Evolutionary conservation across 441 rosid species (phyloP).

Genomic region (Pelargonium myrrhifolium): DNA sequence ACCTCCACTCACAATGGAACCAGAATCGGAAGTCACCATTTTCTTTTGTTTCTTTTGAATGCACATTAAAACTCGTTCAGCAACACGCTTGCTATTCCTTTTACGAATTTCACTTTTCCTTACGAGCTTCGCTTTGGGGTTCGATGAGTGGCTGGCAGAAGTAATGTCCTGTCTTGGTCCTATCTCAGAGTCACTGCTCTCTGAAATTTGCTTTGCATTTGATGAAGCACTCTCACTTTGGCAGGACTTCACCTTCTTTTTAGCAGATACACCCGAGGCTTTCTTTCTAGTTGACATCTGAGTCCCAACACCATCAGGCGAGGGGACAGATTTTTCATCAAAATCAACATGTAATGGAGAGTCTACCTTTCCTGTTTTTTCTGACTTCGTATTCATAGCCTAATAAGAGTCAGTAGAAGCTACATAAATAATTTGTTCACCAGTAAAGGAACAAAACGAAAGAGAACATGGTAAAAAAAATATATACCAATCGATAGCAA

Average conservation of each 20-base stretch:
- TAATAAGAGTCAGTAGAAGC: conserved; percentile 27
- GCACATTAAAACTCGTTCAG: conserved; percentile 71
- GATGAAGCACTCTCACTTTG: conserved; percentile 94
- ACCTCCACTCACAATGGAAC: conserved; percentile 60
- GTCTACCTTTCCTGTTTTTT: conserved; percentile 27
- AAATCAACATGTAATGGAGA: conserved; percentile 33
- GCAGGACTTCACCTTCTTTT: conserved; percentile 49
- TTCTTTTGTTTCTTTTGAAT: conserved; percentile 84
- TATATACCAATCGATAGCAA: conserved; percentile 62
- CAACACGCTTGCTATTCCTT: conserved; percentile 84
- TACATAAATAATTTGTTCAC: conserved; percentile 16
- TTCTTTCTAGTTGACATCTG: conserved; percentile 45
- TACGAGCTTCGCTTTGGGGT: conserved; percentile 50
- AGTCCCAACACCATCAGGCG: conserved; percentile 44
- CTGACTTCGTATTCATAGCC: conserved; percentile 59
- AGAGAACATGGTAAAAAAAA: conserved; percentile 12
- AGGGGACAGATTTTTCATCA: conserved; percentile 44
- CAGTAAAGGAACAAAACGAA: conserved; percentile 12
- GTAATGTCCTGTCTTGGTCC: conserved; percentile 49
- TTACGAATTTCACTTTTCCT: conserved; percentile 55
- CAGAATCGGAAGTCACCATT: conserved; percentile 57
- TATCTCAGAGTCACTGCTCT: conserved; percentile 83
- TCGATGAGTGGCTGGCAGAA: conserved; percentile 35
- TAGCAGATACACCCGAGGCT: conserved; percentile 37
- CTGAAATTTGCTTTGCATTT: conserved; percentile 61